Base-by-base conservation (phyloP, 768 basidiomycete genomes). In the Brasilioporus rufonigricans region DNA sequence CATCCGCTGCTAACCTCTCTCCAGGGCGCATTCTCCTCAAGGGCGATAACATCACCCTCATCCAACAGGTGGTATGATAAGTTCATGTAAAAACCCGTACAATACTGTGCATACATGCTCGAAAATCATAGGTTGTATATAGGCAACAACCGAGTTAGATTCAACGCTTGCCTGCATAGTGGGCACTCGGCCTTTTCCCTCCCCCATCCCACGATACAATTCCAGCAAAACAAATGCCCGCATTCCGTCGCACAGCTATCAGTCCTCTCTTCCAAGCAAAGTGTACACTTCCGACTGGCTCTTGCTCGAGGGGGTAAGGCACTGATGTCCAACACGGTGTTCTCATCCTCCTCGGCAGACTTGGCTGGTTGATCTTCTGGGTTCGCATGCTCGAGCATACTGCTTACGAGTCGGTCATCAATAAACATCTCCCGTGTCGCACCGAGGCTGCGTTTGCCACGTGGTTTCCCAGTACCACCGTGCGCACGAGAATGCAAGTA, bases 21-120 rank as follows among this genome's bases (percentile, higher is more conserved):
- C 12, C 64, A 98, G 96, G 96, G 19, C 91, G 96, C 54, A 92
- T 98, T 71, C 78, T 98, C 62, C 79, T 98, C 60, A 98, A 98
- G 74, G 96, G 96, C 55, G 96, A 98, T 70, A 97, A 95, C 70
- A 98, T 98, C 67, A 98, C 96, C n/a, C 83, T 95, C 50, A 96
- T 98, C 69, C 93, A 96, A 68, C 89, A 87, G 73, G 60, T 76
- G 27, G 69, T 66, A 66, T 75, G 59, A 72, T 43, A 29, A 41
- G 38, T 27, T 29, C 19, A 45, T 46, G 29, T 53, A 67, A 59
- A 64, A 66, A 18, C 19, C 27, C 36, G 41, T 49, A 44, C 33
- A 21, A 45, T 45, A 41, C 29, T 35, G 54, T 53, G 33, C 23
- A 61, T 70, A 60, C 32, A 23, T 45, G 27, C 23, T 27, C 29